Conservation (phyloP, 768 basidiomycete species). For the Lentinula raphanica region DNA sequence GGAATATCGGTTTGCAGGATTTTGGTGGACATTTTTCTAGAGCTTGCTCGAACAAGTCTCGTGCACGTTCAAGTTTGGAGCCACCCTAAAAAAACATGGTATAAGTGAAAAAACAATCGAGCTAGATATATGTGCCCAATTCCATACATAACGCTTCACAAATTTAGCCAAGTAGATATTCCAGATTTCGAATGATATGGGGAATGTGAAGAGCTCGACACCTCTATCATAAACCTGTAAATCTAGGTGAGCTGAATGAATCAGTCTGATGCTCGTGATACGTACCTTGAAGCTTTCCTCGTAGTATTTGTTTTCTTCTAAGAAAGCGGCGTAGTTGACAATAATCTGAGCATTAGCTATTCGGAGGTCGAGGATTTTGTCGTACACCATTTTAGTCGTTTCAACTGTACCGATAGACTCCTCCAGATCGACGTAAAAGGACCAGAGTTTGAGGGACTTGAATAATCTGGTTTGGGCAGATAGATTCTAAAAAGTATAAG, state of each 20-base stretch:
- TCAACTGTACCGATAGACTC: conserved; percentile 95
- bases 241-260: conserved; percentile 8
- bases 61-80: conserved; percentile 88
- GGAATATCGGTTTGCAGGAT: conserved; percentile 89
- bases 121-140: conserved; percentile 13
- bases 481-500: conserved; percentile 48
- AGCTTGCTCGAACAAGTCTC: conserved; percentile 97
- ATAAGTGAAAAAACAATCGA: not conserved
- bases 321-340: conserved; percentile 93
- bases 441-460: conserved; percentile 98
- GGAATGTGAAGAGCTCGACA: conserved; percentile 95
- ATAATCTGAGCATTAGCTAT: conserved; percentile 98
- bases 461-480: conserved; percentile 87
- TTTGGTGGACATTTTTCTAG: conserved; percentile 94
- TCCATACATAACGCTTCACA: conserved; percentile 90
- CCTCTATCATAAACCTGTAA: conserved; percentile 89
- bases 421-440: conserved; percentile 96
- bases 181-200: conserved; percentile 98
- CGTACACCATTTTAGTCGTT: conserved; percentile 87
- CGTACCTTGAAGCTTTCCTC: conserved; percentile 95
- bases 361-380: conserved; percentile 92
- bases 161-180: conserved; percentile 98
- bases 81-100: conserved; percentile 58
- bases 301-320: conserved; percentile 97
- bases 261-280: not conserved